phyloP scores from a whole-genome alignment of 768 basidiomycete genomes.

The Tulasnella sp. region DNA sequence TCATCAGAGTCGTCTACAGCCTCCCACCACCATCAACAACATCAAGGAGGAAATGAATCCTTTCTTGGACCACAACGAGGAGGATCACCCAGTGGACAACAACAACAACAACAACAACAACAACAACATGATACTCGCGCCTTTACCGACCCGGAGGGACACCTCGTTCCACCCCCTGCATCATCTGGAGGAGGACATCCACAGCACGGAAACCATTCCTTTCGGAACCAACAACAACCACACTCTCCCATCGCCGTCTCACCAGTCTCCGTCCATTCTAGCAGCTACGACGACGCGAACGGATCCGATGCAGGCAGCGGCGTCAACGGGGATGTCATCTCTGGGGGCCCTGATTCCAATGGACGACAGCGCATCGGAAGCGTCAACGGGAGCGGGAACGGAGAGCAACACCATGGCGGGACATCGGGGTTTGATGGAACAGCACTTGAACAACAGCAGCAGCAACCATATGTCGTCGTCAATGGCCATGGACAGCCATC shows the following conservation, averaged over 20 bases:
- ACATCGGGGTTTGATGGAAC: conserved; percentile 7
- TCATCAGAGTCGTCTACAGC: conserved; percentile 17
- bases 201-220: conserved; percentile 9
- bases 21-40: conserved; percentile 35
- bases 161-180: conserved; percentile 13
- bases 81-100: conserved; percentile 30
- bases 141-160: conserved; percentile 3
- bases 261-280: conserved; percentile 1
- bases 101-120: conserved; percentile 25
- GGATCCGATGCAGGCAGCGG: conserved; percentile 12
- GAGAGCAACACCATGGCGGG: not conserved
- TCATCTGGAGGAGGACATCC: conserved; percentile 38
- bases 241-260: conserved; percentile 14
- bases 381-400: not conserved
- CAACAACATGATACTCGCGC: conserved; percentile 18
- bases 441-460: not conserved
- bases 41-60: conserved; percentile 32
- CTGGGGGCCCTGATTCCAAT: too few relatives aligned
- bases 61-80: conserved; percentile 57
- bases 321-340: conserved; percentile 1
- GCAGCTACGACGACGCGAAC: conserved; percentile 2
- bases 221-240: conserved; percentile 13
- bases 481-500: not conserved
- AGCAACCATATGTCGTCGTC: not conserved
- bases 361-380: too few relatives aligned